Evolutionary conservation across 768 basidiomycete genomes (phyloP).

Genomic region (Russula dissimulans): DNA sequence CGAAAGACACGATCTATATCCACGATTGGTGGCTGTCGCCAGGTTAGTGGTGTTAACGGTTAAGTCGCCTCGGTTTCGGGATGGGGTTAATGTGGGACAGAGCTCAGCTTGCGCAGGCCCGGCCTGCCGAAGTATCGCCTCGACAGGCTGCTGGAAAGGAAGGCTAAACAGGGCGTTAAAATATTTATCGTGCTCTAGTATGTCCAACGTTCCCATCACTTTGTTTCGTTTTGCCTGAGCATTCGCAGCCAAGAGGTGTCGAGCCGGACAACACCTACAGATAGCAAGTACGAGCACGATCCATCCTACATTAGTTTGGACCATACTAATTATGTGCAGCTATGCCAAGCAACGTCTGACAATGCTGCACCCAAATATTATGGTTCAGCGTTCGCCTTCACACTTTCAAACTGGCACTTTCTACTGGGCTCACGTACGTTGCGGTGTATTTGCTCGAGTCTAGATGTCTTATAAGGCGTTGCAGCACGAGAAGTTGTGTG

Average conservation of each 20-base stretch:
- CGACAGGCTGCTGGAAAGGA: slow-evolving; percentile 77
- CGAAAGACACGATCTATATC: slow-evolving; percentile 83
- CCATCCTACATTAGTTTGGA: neutral
- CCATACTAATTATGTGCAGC: slow-evolving; percentile 27
- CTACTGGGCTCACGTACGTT: slow-evolving; percentile 93
- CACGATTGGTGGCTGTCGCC: slow-evolving; percentile 99
- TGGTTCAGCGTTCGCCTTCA: slow-evolving; percentile 94
- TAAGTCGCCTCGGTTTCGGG: neutral
- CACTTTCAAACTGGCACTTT: slow-evolving; percentile 97
- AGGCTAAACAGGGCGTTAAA: slow-evolving; percentile 93
- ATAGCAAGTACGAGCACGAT: slow-evolving; percentile 61
- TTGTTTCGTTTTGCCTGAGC: neutral
- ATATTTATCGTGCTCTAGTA: slow-evolving; percentile 93
- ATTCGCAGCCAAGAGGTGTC: slow-evolving; percentile 81
- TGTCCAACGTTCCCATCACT: slow-evolving; percentile 23
- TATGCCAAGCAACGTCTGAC: slow-evolving; percentile 81
- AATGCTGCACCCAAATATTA: slow-evolving; percentile 81
- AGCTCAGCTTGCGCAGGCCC: slow-evolving; percentile 80
- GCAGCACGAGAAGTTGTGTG: slow-evolving; percentile 96
- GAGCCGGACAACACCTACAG: slow-evolving; percentile 85
- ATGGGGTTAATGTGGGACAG: slow-evolving; percentile 28
- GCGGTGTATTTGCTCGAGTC: neutral
- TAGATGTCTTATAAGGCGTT: neutral
- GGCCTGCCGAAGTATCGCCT: slow-evolving; percentile 77
- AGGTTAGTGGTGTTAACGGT: slow-evolving; percentile 33